These are phyloP conservation scores for Lagenidium giganteum DNA, from an alignment of 352 stramenopile species.

Conservation along the genomic window DNA sequence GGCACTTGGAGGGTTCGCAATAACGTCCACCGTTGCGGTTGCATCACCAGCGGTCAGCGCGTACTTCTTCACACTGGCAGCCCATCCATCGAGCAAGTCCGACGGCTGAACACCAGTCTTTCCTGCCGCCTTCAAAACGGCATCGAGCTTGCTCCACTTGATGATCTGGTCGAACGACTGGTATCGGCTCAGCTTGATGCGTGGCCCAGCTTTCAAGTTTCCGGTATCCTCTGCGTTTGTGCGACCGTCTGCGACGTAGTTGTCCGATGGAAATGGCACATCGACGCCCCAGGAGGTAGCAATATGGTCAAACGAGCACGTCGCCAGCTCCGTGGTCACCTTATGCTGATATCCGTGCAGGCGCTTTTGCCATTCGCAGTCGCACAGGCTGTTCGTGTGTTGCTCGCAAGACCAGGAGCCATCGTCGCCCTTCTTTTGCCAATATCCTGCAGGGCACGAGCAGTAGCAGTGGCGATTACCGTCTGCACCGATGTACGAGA, in stretches of 20 bases:
- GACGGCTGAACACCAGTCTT: no score
- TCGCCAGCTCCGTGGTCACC: constrained; percentile 15
- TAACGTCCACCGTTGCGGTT: no score
- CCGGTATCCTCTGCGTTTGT: constrained; percentile 15
- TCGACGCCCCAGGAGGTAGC: constrained; percentile 28
- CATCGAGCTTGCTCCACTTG: no score
- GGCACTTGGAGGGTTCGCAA: not conserved
- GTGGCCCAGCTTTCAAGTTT: no score
- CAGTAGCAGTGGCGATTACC: constrained; percentile 38
- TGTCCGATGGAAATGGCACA: constrained; percentile 40
- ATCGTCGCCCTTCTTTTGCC: not conserved
- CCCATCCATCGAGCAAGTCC: no score
- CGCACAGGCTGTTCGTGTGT: constrained; percentile 21
- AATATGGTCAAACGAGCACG: constrained; percentile 33
- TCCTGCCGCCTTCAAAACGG: no score
- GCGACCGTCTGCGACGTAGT: constrained; percentile 50
- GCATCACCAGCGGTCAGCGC: no score
- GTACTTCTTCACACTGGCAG: no score
- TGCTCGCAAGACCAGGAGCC: no score
- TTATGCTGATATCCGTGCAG: constrained; percentile 18
- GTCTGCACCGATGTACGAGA: constrained; percentile 32
- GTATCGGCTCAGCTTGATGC: no score
- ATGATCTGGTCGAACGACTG: no score
- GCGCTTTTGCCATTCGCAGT: constrained; percentile 37
- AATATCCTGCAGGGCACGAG: constrained; percentile 29